A percentile compares a stretch with the other conserved stretches of the same genome.
Evolutionary conservation across 2,329 filamentous ascomycete genomes (phyloP).

Genomic region (Balansia obtecta): DNA sequence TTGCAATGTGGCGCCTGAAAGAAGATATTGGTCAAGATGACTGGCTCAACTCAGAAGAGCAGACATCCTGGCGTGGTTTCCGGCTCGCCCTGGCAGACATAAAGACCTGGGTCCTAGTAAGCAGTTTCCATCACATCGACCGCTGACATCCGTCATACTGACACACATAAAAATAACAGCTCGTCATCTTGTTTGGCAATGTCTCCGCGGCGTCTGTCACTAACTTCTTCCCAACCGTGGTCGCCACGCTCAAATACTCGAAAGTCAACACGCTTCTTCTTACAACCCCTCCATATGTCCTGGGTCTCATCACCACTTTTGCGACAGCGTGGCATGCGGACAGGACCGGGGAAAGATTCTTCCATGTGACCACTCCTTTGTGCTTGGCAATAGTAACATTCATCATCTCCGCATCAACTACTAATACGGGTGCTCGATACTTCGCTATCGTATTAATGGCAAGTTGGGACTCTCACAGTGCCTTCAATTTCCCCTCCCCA

Average conservation of each 20-base stretch:
- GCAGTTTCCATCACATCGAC: conserved; percentile 3
- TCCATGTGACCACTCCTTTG: conserved; percentile 52
- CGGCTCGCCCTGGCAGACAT: conserved; percentile 41
- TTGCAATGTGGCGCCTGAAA: conserved; percentile 49
- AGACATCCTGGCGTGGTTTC: conserved; percentile 43
- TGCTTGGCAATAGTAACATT: conserved; percentile 50
- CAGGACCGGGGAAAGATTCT: conserved; percentile 56
- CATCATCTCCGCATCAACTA: conserved; percentile 55
- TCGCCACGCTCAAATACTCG: conserved; percentile 52
- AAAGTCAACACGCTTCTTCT: conserved; percentile 48
- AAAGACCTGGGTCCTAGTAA: conserved; percentile 48
- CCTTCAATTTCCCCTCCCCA: background rate
- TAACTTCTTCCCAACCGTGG: conserved; percentile 61
- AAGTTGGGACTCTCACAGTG: background rate
- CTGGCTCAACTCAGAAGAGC: conserved; percentile 42
- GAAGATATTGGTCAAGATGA: conserved; percentile 55
- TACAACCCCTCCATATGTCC: conserved; percentile 53
- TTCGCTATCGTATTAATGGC: conserved; percentile 61
- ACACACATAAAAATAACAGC: conserved; percentile 16
- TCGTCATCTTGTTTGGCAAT: conserved; percentile 45
- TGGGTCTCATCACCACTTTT: conserved; percentile 49
- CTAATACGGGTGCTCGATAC: conserved; percentile 48
- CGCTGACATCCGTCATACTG: no score
- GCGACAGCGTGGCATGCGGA: conserved; percentile 60
- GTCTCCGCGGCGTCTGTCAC: conserved; percentile 46